Base-by-base conservation (phyloP, 2,329 filamentous ascomycete species). In the Apiospora kogelbergensis region DNA sequence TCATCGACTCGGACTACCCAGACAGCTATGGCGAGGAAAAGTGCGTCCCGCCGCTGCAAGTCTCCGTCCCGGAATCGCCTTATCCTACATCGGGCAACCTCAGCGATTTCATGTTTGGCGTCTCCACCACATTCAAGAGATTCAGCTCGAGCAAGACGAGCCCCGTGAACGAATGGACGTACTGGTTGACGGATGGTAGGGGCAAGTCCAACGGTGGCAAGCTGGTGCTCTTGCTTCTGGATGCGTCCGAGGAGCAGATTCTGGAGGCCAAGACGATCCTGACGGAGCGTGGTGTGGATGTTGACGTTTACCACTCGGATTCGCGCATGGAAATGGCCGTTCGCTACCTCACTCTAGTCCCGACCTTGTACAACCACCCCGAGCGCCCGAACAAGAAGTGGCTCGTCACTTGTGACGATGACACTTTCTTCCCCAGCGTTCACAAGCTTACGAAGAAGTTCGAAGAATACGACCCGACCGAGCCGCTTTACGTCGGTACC, bases 381-480 rank as follows among this genome's bases (percentile, higher is more conserved):
- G 84, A 84, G 2, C 80, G 84, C 63, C 76, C 74, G 30, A 76
- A 76, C 40, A 87, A 84, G 77, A 88, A 86, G 72, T 91, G 89
- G 89, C 82, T 88, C 1, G 87, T 88, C 17, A 83, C 87, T 17
- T 90, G 89, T 75, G 88, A 91, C 72, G 89, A 91, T 72, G 89
- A 91, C 71, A 91, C 89, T 3, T 90, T 89, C 75, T 90, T 90
- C 80, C 84, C 86, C 6, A 89, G 84, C 69, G 88, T 90, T 76
- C 80, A 88, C 67, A 83, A 79, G 13, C 78, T 91, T 15, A 80
- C 85, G 3, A 80, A 86, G 45, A 84, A 82, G 64, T 81, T 90
- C 53, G 79, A 78, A n/a, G 77, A 81, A 5, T 88, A 85, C 73
- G 86, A 90, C 72, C 79, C 86, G 69, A 81, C 78, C 1, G 78